Conservation (phyloP, 129 eudicot species). For the Pittosporum tobira region DNA sequence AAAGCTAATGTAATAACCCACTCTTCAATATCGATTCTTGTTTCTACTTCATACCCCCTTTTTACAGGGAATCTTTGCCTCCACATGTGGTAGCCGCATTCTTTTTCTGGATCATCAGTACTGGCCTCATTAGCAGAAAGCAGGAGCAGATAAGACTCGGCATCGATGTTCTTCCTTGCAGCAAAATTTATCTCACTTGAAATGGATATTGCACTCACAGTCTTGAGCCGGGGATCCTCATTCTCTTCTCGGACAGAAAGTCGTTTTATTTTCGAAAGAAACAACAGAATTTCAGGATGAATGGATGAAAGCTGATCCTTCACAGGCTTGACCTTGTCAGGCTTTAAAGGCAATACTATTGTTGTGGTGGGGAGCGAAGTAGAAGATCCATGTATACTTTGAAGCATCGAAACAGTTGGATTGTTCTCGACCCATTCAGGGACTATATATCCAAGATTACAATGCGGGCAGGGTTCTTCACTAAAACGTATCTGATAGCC, state of each 20-base stretch:
- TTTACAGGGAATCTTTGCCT: slow-evolving; percentile 50
- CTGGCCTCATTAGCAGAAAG: slow-evolving; percentile 34
- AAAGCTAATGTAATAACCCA: slow-evolving; percentile 53
- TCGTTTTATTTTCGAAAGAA: slow-evolving; percentile 42
- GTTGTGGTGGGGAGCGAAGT: slow-evolving; percentile 45
- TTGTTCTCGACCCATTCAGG: slow-evolving; percentile 60
- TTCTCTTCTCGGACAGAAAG: slow-evolving; percentile 41
- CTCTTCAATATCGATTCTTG: slow-evolving; percentile 45
- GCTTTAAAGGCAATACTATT: slow-evolving; percentile 41
- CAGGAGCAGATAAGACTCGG: slow-evolving; percentile 39
- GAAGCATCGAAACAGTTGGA: slow-evolving; percentile 27
- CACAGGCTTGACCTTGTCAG: slow-evolving; percentile 46
- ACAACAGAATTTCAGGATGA: slow-evolving; percentile 51
- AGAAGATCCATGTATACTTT: slow-evolving; percentile 27
- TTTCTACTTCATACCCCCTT: slow-evolving; percentile 27
- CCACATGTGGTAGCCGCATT: slow-evolving; percentile 58
- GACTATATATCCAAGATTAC: slow-evolving; percentile 59
- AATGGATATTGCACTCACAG: slow-evolving; percentile 40
- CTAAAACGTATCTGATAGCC: slow-evolving; percentile 53
- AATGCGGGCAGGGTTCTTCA: slow-evolving; percentile 45
- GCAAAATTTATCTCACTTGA: slow-evolving; percentile 45
- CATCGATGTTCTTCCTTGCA: slow-evolving; percentile 35
- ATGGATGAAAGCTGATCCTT: slow-evolving; percentile 44
- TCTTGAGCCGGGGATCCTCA: slow-evolving; percentile 23
- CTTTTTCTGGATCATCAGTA: slow-evolving; percentile 9